Evolutionary conservation across 2,329 filamentous ascomycete genomes (phyloP), one percentile per base, ranked within the genome.

Genomic region (Colletotrichum sp.): DNA sequence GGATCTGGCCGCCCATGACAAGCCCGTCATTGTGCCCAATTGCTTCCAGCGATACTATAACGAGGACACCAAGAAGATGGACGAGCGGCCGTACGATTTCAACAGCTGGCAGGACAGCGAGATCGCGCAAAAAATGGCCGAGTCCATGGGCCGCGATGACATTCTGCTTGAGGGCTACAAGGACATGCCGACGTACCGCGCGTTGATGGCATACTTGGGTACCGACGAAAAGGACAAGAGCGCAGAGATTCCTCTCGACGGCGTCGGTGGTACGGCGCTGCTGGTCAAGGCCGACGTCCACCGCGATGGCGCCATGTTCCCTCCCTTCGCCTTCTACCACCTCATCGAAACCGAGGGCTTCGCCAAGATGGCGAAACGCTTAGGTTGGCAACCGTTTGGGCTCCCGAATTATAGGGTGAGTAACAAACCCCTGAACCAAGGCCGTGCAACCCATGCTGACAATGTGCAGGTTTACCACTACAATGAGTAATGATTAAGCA

Each of bases 311-410:
- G 96, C 97, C 83, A 99, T 99, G 96, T 99, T 99, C 87, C 97
- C 97, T 21, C 92, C 97, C 0, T 99, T 99, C 83, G 87, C 96
- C 5, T 99, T 99, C 83, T 99, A 98, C 83, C 94, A 99, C 85
- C 89, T 99, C 76, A 98, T 99, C 77, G 97, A 99, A 88, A 99
- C 97, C 0, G 97, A 99, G 82, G 97, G 97, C 0, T 99, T 99
- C 82, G 96, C 97, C 21, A 98, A 96, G 87, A 99, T 99, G 97
- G 96, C 96, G 15, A 94, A 92, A 83, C 90, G 97, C 78, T 85
- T 99, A 82, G 96, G 96, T 65, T 98, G 96, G 93, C 90, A 93
- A 77, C 91, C 94, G 74, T 95, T 90, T 79, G 97, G 97, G n/a
- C 87, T 99, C 82, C 97, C 97, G 57, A 98, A 99, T 87, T 99